A percentile compares a stretch with the other conserved stretches of the same genome.
phyloP scores from a whole-genome alignment of 169 alveolate species.

The Cryptosporidium parvum region DNA sequence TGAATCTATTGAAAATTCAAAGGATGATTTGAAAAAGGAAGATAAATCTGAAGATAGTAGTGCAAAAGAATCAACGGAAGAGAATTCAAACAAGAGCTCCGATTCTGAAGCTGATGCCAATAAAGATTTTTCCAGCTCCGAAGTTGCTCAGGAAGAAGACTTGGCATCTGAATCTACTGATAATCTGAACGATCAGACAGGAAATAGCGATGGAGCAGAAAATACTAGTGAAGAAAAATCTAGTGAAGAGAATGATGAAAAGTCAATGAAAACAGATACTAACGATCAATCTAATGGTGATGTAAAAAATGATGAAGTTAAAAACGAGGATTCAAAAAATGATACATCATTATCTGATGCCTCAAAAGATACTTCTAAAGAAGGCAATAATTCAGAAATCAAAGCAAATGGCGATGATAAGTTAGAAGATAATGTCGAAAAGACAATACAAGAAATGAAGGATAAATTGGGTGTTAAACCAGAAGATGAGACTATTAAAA shows the following conservation, averaged over 20 bases:
- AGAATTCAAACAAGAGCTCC: not conserved
- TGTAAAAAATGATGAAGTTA: not conserved
- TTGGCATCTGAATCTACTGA: conserved; percentile 14
- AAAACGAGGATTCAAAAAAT: not conserved
- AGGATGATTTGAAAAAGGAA: conserved; percentile 19
- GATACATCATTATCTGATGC: not conserved
- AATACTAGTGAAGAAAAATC: not conserved
- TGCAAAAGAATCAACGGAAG: not conserved
- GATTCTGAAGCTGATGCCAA: conserved; percentile 7
- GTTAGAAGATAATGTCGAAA: not conserved
- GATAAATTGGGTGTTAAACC: conserved; percentile 7
- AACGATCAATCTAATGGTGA: not conserved
- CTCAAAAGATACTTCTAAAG: not conserved
- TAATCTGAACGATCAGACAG: not conserved
- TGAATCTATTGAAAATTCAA: not conserved
- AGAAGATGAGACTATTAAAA: conserved; percentile 14
- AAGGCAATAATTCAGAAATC: not conserved
- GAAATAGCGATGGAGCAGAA: not conserved
- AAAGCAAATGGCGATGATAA: not conserved
- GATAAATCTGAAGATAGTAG: not conserved
- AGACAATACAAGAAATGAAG: conserved; percentile 26
- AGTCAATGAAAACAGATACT: not conserved
- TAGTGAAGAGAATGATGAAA: not conserved
- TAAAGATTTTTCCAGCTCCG: conserved; percentile 10
- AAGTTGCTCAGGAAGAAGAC: conserved; percentile 32